Evolutionary conservation across 352 stramenopile species (phyloP).

Genomic region (Phytopythium montanum): DNA sequence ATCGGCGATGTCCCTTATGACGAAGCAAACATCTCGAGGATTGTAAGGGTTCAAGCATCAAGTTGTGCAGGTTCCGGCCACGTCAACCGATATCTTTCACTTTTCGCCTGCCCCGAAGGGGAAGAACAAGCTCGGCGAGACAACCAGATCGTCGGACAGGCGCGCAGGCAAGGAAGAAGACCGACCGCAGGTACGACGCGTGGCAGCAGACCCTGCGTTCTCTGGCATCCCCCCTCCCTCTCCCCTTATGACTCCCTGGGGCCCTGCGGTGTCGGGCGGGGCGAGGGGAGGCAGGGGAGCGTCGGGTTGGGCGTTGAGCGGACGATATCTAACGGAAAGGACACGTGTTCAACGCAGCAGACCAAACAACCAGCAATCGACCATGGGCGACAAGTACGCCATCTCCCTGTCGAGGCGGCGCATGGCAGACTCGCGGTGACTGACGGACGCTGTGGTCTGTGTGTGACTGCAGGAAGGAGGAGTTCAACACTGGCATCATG

Average conservation of each 20-base stretch:
- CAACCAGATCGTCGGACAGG: neutral
- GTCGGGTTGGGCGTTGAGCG: neutral
- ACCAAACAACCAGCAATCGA: neutral
- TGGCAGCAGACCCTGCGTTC: neutral
- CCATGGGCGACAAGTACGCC: constrained; percentile 6
- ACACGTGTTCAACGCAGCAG: neutral
- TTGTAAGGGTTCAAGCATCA: neutral
- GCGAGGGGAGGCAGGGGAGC: neutral
- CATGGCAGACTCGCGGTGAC: neutral
- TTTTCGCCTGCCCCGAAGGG: constrained; percentile 2
- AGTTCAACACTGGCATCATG: constrained; percentile 86
- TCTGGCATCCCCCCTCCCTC: neutral
- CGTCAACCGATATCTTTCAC: constrained; percentile 10
- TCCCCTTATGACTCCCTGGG: neutral
- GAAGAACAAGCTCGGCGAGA: neutral
- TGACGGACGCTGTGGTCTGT: neutral
- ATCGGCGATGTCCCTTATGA: neutral
- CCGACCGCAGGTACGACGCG: constrained; percentile 1
- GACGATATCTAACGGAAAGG: neutral
- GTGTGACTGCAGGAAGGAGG: constrained; percentile 43
- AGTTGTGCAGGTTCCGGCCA: neutral
- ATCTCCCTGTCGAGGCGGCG: neutral
- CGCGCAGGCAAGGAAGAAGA: constrained; percentile 7
- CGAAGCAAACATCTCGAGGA: neutral
- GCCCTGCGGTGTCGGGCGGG: neutral